These are phyloP conservation scores for Crepidotus variabilis DNA, from an alignment of 768 basidiomycete genomes.

Conservation along the genomic window DNA sequence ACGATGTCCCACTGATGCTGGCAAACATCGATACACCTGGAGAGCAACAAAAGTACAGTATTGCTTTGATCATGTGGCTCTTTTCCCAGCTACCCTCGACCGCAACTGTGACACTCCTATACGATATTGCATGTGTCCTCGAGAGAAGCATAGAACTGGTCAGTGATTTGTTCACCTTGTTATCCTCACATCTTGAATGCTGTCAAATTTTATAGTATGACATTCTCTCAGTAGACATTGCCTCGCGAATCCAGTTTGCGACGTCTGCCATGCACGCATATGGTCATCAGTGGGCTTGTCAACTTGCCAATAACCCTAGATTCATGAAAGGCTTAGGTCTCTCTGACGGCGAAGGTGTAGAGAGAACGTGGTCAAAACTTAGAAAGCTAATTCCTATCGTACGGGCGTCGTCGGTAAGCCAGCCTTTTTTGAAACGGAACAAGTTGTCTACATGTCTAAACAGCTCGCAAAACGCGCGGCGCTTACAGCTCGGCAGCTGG, in stretches of 20 bases:
- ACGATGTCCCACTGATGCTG: slow-evolving; percentile 32
- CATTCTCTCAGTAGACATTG: slow-evolving; percentile 15
- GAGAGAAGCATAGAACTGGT: too few species aligned
- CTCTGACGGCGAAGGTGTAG: slow-evolving; percentile 31
- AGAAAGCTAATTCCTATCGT: slow-evolving; percentile 31
- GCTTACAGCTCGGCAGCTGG: slow-evolving; percentile 29
- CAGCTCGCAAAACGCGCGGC: slow-evolving; percentile 24
- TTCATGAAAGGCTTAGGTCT: slow-evolving; percentile 25
- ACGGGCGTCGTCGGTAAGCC: slow-evolving; percentile 27
- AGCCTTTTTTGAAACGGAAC: background rate
- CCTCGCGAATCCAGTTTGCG: slow-evolving; percentile 16
- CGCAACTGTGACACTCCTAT: too few species aligned
- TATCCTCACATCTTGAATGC: too few species aligned
- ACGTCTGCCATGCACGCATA: slow-evolving; percentile 31
- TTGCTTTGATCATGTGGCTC: slow-evolving; percentile 8
- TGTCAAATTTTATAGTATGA: slow-evolving; percentile 17
- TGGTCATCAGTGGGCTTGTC: slow-evolving; percentile 15
- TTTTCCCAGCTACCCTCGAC: too few species aligned
- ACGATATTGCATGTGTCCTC: too few species aligned
- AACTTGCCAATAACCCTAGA: slow-evolving; percentile 28
- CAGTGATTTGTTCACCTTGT: too few species aligned
- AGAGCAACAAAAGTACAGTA: slow-evolving; percentile 25
- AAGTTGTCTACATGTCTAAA: background rate
- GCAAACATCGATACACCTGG: slow-evolving; percentile 33
- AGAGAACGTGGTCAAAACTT: slow-evolving; percentile 28